Evolutionary conservation across 257 asterid genomes (phyloP).

Genomic region (Nyctanthes arbortristis): DNA sequence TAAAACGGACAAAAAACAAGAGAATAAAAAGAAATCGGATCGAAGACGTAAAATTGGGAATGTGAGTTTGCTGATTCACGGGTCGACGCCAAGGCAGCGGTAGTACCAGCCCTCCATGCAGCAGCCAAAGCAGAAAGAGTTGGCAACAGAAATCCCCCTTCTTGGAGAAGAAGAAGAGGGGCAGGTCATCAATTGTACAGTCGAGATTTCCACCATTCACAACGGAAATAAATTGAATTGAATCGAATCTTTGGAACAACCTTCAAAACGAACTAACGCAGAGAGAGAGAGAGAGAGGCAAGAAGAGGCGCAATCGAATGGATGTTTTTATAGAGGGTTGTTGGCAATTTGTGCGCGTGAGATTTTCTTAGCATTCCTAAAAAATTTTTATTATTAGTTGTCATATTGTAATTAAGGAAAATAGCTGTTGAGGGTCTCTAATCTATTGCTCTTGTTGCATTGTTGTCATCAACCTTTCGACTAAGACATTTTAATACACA

Average conservation of each 20-base stretch:
- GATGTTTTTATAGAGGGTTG: background rate
- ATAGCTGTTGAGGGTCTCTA: no score
- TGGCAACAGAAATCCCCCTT: slow-evolving; percentile 69
- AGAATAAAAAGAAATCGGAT: background rate
- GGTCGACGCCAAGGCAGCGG: slow-evolving; percentile 94
- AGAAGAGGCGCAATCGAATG: background rate
- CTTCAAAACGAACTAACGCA: background rate
- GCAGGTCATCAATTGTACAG: slow-evolving; percentile 67
- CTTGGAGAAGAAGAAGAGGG: slow-evolving; percentile 44
- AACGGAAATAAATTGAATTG: slow-evolving; percentile 13
- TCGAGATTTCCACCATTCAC: slow-evolving; percentile 82
- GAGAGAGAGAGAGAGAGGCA: background rate
- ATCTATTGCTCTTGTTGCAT: no score
- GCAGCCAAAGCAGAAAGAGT: slow-evolving; percentile 63
- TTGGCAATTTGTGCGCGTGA: background rate
- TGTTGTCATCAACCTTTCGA: no score
- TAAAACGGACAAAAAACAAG: background rate
- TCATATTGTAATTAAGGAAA: no score
- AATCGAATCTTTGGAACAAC: background rate
- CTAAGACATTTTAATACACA: no score
- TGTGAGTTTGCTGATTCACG: slow-evolving; percentile 31
- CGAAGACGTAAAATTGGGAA: background rate
- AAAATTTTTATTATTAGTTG: no score
- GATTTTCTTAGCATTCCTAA: no score
- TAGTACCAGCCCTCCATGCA: slow-evolving; percentile 97